phyloP scores from a whole-genome alignment of 163 green algal genomes.

The Trebouxiophyceae sp. region DNA sequence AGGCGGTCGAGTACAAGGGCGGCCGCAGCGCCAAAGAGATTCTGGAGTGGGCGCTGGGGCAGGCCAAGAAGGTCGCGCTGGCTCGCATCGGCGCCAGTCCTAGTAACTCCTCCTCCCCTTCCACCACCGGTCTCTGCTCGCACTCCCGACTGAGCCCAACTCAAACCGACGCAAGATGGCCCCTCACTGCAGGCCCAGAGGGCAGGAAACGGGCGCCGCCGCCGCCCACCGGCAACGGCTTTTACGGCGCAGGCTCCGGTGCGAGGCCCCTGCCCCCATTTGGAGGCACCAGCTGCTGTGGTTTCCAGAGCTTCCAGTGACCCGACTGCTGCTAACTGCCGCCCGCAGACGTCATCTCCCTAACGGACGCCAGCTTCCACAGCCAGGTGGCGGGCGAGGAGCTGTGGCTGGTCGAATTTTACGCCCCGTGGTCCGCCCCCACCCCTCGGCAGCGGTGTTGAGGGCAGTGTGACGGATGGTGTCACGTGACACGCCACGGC shows the following conservation, averaged over 20 bases:
- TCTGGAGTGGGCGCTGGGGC: constrained; percentile 59
- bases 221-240: not conserved
- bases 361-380: constrained; percentile 59
- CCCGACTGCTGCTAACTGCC: not conserved
- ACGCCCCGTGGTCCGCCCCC: constrained; percentile 35
- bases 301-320: not conserved
- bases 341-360: constrained; percentile 48
- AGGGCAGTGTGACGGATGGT: too few species aligned
- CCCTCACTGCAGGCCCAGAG: not conserved
- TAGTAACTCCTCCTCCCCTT: too few species aligned
- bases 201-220: not conserved
- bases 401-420: constrained; percentile 79
- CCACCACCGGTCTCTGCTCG: not conserved
- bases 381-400: constrained; percentile 56
- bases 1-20: constrained; percentile 51
- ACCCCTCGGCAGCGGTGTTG: too few species aligned
- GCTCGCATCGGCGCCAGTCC: constrained; percentile 52
- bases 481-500: too few species aligned
- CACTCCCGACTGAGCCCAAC: not conserved
- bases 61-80: constrained; percentile 56
- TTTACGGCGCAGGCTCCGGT: not conserved
- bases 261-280: not conserved
- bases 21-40: constrained; percentile 67
- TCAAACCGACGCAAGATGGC: not conserved
- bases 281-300: not conserved